Percentiles rank a stretch among this genome's conserved stretches.
phyloP scores from a whole-genome alignment of 805 yeast genomes.

The Cyberlindnera euphorbiae region DNA sequence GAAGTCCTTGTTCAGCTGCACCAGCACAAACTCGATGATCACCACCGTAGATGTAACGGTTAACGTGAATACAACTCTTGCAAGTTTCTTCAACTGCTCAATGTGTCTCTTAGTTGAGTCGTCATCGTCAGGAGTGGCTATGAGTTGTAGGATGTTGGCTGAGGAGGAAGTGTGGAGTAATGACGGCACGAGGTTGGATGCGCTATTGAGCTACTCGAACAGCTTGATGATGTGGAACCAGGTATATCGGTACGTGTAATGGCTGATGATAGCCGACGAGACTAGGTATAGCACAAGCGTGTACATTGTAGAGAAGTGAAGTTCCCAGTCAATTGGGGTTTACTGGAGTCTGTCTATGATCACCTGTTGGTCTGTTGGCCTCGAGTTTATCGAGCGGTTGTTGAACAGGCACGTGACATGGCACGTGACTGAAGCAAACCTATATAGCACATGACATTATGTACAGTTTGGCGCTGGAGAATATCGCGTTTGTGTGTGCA shows the following conservation, averaged over 20 bases:
- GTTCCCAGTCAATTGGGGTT: too few species aligned
- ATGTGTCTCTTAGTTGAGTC: conserved; percentile 1
- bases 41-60: conserved; percentile 17
- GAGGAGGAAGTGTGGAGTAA: conserved; percentile 9
- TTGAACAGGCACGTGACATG: conserved; percentile 1
- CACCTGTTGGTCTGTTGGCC: too few species aligned
- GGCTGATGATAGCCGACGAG: conserved; percentile 9
- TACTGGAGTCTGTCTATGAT: too few species aligned
- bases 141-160: conserved; percentile 12
- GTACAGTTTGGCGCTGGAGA: too few species aligned
- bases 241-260: conserved; percentile 15
- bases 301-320: conserved; percentile 1
- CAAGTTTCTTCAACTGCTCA: conserved; percentile 5
- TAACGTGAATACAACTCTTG: conserved; percentile 19
- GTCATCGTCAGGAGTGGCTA: conserved; percentile 5
- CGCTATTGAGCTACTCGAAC: conserved; percentile 16
- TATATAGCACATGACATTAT: too few species aligned
- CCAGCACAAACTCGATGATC: conserved; percentile 22
- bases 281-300: conserved; percentile 1
- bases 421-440: background rate
- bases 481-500: too few species aligned
- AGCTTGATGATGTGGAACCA: conserved; percentile 21
- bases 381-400: too few species aligned
- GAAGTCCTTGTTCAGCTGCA: conserved; percentile 14
- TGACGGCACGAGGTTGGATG: conserved; percentile 7